Base-by-base conservation (phyloP, 2,329 filamentous ascomycete genomes). In the Rhytidhysteron rufulum region DNA sequence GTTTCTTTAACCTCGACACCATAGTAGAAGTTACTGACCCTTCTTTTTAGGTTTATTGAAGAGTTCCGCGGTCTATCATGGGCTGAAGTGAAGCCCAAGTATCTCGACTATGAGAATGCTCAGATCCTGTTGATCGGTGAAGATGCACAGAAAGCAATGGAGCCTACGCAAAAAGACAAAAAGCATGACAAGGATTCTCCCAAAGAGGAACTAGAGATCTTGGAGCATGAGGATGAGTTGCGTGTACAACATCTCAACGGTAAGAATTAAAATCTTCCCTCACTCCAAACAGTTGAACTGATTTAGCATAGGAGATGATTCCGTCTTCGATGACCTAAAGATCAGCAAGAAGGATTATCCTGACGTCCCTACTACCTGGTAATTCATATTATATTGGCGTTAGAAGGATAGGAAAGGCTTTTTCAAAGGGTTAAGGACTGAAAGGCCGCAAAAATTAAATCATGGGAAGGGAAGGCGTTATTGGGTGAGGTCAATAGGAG, bases 51-150 rank as follows among this genome's bases (percentile, higher is more conserved):
- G 27, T 70, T 93, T 17, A 72, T 81, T 21, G 76, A 88, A 2
- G 84, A 86, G 45, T 95, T 95, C 55, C 70, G 75, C 13, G 74
- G 78, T 5, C 72, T 85, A 2, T 80, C 86, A 32, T 95, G 89
- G 89, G 74, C 81, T 41, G 80, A 86, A 1, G 73, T 86, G 1
- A 73, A 83, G 49, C 86, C 88, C 0, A 79, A 85, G 42, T 81
- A 89, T 50, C 71, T 95, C 3, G 77, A 91, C 52, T 88, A 86
- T 56, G 74, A 74, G 24, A 85, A 87, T 49, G 78, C 85, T 0
- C 87, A 95, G 57, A 75, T 95, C 39, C 67, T 95, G 8, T 73
- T 95, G 41, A 83, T 95, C 32, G 88, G 89, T 5, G 81, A 88
- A 53, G 77, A 77, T 2, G 55, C 79, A 5, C 68, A 73, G 4